phyloP scores from a whole-genome alignment of 345 rosid genomes.

The Tarenaya hassleriana region DNA sequence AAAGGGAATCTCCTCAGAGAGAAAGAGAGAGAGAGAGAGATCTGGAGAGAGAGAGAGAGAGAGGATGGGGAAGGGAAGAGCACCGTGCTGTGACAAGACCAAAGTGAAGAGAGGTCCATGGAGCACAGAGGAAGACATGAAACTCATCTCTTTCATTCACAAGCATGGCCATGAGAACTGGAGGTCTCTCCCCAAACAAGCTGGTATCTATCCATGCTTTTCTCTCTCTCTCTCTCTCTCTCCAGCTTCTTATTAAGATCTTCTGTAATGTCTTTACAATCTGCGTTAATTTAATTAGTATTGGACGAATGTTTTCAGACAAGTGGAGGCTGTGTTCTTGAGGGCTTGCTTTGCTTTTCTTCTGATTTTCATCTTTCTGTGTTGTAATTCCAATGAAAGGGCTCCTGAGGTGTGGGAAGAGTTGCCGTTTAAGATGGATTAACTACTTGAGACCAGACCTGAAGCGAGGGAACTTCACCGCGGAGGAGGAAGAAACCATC shows the following conservation, averaged over 20 bases:
- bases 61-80: constrained; percentile 36
- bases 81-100: constrained; percentile 55
- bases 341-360: not conserved
- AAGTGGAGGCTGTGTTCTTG: too few species aligned
- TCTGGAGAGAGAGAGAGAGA: constrained; percentile 12
- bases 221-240: constrained; percentile 4
- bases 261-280: too few species aligned
- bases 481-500: constrained; percentile 33
- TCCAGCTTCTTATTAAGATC: not conserved
- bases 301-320: too few species aligned
- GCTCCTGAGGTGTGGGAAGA: constrained; percentile 33
- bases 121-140: constrained; percentile 55
- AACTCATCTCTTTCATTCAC: constrained; percentile 40
- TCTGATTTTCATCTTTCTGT: constrained; percentile 15
- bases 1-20: too few species aligned
- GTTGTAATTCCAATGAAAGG: too few species aligned
- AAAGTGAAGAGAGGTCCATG: constrained; percentile 65
- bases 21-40: not conserved
- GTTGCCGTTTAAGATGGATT: constrained; percentile 33
- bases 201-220: constrained; percentile 29
- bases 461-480: constrained; percentile 30
- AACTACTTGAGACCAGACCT: constrained; percentile 34
- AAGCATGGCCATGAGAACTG: constrained; percentile 53
- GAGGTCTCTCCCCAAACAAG: constrained; percentile 59
- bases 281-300: too few species aligned